Conservation (phyloP, 345 rosid genomes). For the Turritis glabra region DNA sequence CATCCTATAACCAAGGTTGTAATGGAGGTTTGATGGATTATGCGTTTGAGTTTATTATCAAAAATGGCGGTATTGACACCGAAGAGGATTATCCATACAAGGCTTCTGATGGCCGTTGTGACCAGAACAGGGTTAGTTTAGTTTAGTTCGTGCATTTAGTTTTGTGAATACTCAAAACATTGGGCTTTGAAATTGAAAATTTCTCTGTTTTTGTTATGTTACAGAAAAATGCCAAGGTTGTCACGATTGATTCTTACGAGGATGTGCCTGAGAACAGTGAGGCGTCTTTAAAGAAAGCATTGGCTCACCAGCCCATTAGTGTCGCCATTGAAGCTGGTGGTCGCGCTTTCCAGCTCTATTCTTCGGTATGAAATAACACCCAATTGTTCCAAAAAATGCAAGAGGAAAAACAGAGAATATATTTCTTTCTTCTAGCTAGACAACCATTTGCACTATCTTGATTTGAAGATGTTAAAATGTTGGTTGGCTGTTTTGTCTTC, state of each 20-base stretch:
- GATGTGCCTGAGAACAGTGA: conserved; percentile 74
- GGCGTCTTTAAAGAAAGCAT: conserved; percentile 69
- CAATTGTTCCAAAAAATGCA: neutral
- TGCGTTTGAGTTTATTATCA: conserved; percentile 83
- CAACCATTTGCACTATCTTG: neutral
- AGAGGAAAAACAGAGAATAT: too few species aligned
- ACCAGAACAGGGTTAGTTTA: conserved; percentile 63
- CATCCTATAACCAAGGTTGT: conserved; percentile 74
- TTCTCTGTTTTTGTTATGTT: neutral
- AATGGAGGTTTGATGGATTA: conserved; percentile 96
- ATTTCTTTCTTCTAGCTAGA: too few species aligned
- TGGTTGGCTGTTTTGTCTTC: neutral
- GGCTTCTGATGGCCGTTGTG: conserved; percentile 63
- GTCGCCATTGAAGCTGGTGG: conserved; percentile 91
- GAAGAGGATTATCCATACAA: conserved; percentile 85
- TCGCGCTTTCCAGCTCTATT: conserved; percentile 76
- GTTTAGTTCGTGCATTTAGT: neutral
- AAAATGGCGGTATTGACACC: conserved; percentile 81
- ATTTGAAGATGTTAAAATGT: conserved; percentile 12
- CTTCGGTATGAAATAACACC: conserved; percentile 32
- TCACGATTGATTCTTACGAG: conserved; percentile 64
- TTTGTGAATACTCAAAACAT: neutral
- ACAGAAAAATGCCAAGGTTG: conserved; percentile 88
- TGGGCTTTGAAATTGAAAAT: neutral
- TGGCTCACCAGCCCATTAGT: conserved; percentile 75